Base-by-base conservation (phyloP, 495 filamentous ascomycete genomes). In the Astrocystis sublimbata region DNA sequence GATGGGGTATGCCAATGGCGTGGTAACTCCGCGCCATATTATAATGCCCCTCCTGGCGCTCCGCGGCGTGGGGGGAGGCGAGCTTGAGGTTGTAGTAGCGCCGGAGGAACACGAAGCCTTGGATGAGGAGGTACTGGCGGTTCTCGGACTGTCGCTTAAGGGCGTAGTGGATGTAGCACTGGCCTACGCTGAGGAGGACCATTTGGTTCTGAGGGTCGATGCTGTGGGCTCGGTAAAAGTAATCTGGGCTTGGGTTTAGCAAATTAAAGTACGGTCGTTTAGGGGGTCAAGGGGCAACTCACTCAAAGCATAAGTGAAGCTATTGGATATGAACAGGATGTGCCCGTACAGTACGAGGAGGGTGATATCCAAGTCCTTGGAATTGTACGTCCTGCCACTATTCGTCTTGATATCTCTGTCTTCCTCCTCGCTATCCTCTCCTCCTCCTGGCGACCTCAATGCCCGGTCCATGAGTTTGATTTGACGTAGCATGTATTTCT, bases 91-190 rank as follows among this genome's bases (percentile, higher is more conserved):
- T 73, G 64, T 91, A 88, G 72, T 98, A 98, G 24, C 86, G 79
- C 47, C 86, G 82, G 53, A 97, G 73, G 67, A 98, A 97, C 0
- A 87, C 80, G 17, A 97, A 78, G 0, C 89, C 94, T 70, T 98
- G 94, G 67, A 89, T 79, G 38, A 96, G 85, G 23, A 90, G 84
- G 65, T 88, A 92, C 69, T 97, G 92, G 1, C 93, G 82, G 70
- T 97, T 97, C 50, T 93, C 92, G 4, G 88, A 85, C 73, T 93
- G 92, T 9, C 93, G 85, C 68, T 97, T 96, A 62, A 97, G 83
- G 9, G 88, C 89, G 68, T 92, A 86, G 68, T 96, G 89, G 42
- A 96, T 80, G 71, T 92, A 97, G 21, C 86, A 87, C 28, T 96
- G 82, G 2, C 82, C 88, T 12, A 89, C 80, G 61, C 76, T 83